phyloP scores from a whole-genome alignment of 2,329 filamentous ascomycete genomes.

The Colletotrichum falcatum region DNA sequence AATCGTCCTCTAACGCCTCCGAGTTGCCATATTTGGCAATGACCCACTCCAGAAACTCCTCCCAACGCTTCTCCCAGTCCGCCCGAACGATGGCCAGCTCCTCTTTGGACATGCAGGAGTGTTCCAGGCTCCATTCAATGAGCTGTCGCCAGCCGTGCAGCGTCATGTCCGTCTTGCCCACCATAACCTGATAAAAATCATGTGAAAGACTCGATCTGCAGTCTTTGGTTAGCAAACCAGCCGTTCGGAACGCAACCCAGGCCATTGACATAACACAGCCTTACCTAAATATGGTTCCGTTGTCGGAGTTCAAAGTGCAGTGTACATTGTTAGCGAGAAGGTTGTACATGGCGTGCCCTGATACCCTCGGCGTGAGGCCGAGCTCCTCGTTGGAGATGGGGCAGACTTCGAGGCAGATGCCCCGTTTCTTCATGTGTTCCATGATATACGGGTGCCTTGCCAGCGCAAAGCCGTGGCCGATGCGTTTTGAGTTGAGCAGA shows the following conservation, averaged over 20 bases:
- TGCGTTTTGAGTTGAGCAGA: constrained; percentile 73
- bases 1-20: neutral
- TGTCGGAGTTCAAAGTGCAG: constrained; percentile 81
- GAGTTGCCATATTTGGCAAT: constrained; percentile 54
- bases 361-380: constrained; percentile 73
- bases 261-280: constrained; percentile 27
- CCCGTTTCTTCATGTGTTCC: constrained; percentile 70
- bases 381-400: constrained; percentile 83
- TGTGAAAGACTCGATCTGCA: constrained; percentile 76
- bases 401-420: constrained; percentile 79
- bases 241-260: constrained; percentile 1
- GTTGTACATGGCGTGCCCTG: constrained; percentile 75
- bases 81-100: constrained; percentile 53
- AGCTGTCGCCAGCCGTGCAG: constrained; percentile 79
- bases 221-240: constrained; percentile 11
- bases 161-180: constrained; percentile 74
- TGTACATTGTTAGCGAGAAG: constrained; percentile 79
- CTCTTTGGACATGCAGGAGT: constrained; percentile 63
- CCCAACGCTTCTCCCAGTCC: constrained; percentile 69
- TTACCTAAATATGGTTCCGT: constrained; percentile 78
- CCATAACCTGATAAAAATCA: constrained; percentile 82
- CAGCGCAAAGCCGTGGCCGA: constrained; percentile 80
- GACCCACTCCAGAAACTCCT: constrained; percentile 66
- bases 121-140: constrained; percentile 71
- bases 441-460: constrained; percentile 76